phyloP scores from a whole-genome alignment of 768 basidiomycete genomes.

The Lentinula raphanica region DNA sequence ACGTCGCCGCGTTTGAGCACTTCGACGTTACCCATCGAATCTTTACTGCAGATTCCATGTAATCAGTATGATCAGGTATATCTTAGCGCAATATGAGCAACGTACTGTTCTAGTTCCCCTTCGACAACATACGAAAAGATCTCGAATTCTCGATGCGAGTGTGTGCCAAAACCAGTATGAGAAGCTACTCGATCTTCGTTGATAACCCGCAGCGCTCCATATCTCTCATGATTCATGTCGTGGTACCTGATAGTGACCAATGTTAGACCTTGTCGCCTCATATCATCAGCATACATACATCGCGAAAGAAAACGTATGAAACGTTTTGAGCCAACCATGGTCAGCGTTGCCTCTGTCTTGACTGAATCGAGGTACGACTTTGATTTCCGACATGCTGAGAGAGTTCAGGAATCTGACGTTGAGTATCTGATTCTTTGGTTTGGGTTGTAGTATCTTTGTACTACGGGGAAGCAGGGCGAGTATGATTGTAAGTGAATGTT shows the following conservation, averaged over 20 bases:
- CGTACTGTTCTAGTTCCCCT: constrained; percentile 80
- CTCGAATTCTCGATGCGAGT: constrained; percentile 80
- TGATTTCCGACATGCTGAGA: constrained; percentile 1
- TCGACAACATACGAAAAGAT: constrained; percentile 86
- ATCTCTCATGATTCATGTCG: constrained; percentile 50
- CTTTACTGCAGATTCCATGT: constrained; percentile 49
- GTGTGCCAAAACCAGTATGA: constrained; percentile 77
- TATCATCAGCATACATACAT: constrained; percentile 44
- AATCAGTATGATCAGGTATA: too few relatives aligned
- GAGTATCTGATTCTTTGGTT: not conserved
- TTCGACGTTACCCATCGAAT: constrained; percentile 90
- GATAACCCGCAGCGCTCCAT: constrained; percentile 78
- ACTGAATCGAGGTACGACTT: constrained; percentile 47
- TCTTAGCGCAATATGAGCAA: constrained; percentile 6
- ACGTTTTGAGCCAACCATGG: constrained; percentile 84
- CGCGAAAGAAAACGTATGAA: constrained; percentile 80
- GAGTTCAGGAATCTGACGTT: not conserved
- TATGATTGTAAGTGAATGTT: too few relatives aligned
- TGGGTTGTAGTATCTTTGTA: too few relatives aligned
- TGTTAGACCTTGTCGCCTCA: not conserved
- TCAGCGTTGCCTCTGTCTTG: constrained; percentile 67
- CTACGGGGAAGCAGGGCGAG: too few relatives aligned
- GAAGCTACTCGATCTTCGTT: constrained; percentile 88
- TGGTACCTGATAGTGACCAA: constrained; percentile 43
- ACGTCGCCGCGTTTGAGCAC: constrained; percentile 84